Conservation (phyloP, 2,329 filamentous ascomycete genomes). For the Pyrenochaeta sp. region DNA sequence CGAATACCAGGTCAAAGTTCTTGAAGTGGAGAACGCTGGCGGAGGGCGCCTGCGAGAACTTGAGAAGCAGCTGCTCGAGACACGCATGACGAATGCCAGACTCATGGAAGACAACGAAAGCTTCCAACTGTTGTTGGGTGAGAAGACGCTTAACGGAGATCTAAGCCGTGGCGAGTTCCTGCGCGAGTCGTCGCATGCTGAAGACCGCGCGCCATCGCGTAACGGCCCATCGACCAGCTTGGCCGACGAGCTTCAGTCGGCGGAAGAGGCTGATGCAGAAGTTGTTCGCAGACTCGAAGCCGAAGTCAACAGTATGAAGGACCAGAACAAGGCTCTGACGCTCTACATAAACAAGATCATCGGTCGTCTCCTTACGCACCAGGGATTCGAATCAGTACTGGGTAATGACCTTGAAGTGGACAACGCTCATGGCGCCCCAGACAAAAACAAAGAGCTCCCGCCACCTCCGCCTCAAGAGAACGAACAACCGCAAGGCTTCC, state of each 20-base stretch:
- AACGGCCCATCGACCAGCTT: constrained; percentile 49
- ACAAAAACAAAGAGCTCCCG: constrained; percentile 85
- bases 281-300: constrained; percentile 72
- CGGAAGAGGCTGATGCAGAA: constrained; percentile 60
- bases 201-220: constrained; percentile 44
- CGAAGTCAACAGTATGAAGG: constrained; percentile 81
- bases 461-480: constrained; percentile 71
- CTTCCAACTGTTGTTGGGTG: constrained; percentile 92
- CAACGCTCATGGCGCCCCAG: constrained; percentile 43
- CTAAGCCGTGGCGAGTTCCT: constrained; percentile 85
- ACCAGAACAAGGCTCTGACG: constrained; percentile 96
- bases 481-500: constrained; percentile 55
- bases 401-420: constrained; percentile 70
- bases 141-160: constrained; percentile 95
- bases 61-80: constrained; percentile 89
- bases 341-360: constrained; percentile 99
- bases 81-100: constrained; percentile 92
- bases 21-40: constrained; percentile 92
- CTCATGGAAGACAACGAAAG: constrained; percentile 99
- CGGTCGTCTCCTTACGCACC: constrained; percentile 89
- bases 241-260: constrained; percentile 86
- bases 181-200: constrained; percentile 55
- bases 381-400: constrained; percentile 93
- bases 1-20: constrained; percentile 92
- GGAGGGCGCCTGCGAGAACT: constrained; percentile 87